Evolutionary conservation across 2,329 filamentous ascomycete genomes (phyloP), one percentile per base, ranked within the genome.

Genomic region (Fusarium clavum): DNA sequence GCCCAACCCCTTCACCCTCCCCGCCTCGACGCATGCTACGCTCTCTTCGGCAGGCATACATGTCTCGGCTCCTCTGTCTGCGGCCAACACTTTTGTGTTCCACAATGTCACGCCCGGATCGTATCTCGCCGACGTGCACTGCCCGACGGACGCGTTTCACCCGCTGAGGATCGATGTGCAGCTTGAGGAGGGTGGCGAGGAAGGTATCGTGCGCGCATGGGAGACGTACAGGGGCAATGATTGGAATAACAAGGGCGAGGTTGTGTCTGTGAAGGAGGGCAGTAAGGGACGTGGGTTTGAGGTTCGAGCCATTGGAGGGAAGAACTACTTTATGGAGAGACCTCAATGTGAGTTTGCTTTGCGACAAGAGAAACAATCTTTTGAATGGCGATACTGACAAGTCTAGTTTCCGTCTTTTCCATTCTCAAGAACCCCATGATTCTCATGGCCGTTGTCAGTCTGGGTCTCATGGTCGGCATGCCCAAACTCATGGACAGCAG

Each of bases 341-440:
- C 85, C 87, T 64, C 89, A 88, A 72, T 97, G 93, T 95, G 81
- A 85, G 91, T 87, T 70, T 53, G 8, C 30, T 18, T 22, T 20
- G 10, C 18, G 30, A 8, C 20, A 18, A n/a, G 9, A 18, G 32
- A 16, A 29, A 30, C 8, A 10, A 14, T 12, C 7, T 32, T 8
- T 20, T 43, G 8, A 8, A 34, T 13, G 13, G 16, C 22, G 29
- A 34, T 49, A n/a, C 61, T 71, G 30, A 71, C 67, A 27, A 9
- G 8, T 7, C 27, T 25, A 94, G 92, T 95, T 82, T 93, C 91
- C 20, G 86, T 94, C n/a, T 77, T 98, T 61, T 88, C 88, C 62
- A 90, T 98, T 59, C 85, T 98, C 75, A 96, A 96, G 84, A 97
- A 93, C 78, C 96, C 96, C 6, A 98, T 98, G 94, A 98, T 98